Evolutionary conservation across 2,329 filamentous ascomycete species (phyloP), one percentile per base, ranked within the genome.

Genomic region (Hawksworthiomyces lignivorus): DNA sequence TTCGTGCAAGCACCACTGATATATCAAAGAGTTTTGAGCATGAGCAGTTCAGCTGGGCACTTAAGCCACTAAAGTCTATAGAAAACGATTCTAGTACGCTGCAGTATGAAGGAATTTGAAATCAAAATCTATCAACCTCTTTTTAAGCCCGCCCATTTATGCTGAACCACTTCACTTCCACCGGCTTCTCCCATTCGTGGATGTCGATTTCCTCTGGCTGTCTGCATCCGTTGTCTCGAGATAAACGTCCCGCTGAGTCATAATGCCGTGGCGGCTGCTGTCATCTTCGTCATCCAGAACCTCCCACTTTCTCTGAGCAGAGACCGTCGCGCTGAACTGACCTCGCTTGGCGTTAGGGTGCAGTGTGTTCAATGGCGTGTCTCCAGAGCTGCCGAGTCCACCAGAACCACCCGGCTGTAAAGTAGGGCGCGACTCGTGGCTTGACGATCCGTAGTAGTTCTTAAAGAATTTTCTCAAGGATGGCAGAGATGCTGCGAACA

Each of bases 401-500:
- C 12, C 19, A 5, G 41, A 43, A n/a, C n/a, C n/a, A n/a, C n/a
- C n/a, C n/a, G n/a, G n/a, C n/a, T n/a, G n/a, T n/a, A n/a, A n/a
- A n/a, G n/a, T n/a, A n/a, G n/a, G n/a, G n/a, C n/a, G n/a, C n/a
- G n/a, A n/a, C n/a, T n/a, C n/a, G 29, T 26, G 20, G 41, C 34
- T 38, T 28, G 35, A 33, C 10, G 41, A 43, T 11, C 41, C 41
- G 18, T 43, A 43, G 30, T 18, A 43, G 35, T 22, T 38, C 29
- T n/a, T 17, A 18, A 48, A 43, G 5, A 46, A 39, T 28, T 41
- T 28, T 19, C 47, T 44, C 18, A 49, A 27, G 1, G 47, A 31
- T 4, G 47, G 47, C 32, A 49, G 36, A 6, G 38, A 42, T 7
- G 41, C 38, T 4, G 47, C 44, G 17, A 45, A 38, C 35, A 49